Evolutionary conservation across 202 grass and related monocot species (phyloP).

Genomic region (Brachypodium distachyon): DNA sequence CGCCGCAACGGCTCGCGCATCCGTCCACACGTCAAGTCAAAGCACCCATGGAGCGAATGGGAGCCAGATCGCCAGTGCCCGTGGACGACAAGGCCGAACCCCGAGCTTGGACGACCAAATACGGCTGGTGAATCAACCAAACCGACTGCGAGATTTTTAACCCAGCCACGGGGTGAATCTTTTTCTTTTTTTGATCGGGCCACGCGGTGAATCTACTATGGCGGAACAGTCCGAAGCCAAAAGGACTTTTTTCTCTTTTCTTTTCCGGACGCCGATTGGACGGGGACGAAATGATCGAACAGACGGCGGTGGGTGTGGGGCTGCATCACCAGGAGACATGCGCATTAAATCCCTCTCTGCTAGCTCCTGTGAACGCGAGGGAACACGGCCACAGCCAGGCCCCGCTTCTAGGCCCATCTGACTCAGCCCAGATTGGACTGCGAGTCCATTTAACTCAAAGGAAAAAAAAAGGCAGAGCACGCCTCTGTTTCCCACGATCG

Average conservation of each 20-base stretch:
- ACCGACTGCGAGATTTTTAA: neutral
- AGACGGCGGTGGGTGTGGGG: neutral
- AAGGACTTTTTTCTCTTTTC: neutral
- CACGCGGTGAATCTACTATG: neutral
- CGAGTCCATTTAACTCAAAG: neutral
- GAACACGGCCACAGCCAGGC: neutral
- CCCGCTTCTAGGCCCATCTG: constrained; percentile 32
- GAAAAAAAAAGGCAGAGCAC: neutral
- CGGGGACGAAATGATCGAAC: neutral
- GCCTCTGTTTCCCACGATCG: neutral
- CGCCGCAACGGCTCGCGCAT: neutral
- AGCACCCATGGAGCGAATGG: neutral
- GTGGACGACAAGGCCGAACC: neutral
- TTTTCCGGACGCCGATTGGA: neutral
- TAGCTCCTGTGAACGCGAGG: constrained; percentile 10
- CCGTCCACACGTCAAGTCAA: constrained; percentile 19
- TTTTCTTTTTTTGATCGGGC: too few species aligned
- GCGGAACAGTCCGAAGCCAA: neutral
- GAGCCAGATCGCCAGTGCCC: neutral
- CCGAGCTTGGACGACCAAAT: neutral
- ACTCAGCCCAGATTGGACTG: constrained; percentile 34
- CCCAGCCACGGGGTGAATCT: too few species aligned
- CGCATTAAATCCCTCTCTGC: constrained; percentile 25
- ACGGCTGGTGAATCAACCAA: neutral
- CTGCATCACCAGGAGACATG: constrained; percentile 25